Conservation (phyloP, 306 rosid species). For the Myrica gale region DNA sequence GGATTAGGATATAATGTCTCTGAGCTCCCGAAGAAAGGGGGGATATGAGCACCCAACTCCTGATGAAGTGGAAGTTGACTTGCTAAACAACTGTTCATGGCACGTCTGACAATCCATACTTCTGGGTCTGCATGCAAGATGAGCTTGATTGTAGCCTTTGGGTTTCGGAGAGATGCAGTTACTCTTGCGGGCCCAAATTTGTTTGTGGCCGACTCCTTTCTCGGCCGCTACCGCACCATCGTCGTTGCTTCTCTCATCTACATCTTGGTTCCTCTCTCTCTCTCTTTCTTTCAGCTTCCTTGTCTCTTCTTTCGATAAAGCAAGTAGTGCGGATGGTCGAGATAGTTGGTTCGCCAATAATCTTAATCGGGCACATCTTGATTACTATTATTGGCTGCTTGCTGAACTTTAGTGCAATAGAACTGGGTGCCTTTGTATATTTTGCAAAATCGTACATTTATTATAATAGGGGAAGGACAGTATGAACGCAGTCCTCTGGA, state of each 20-base stretch:
- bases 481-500: no score
- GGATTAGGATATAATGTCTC: no score
- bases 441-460: conserved; percentile 38
- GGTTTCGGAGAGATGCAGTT: no score
- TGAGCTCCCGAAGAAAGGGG: background rate
- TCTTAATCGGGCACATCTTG: conserved; percentile 68
- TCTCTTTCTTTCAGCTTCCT: conserved; percentile 43
- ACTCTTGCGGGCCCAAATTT: no score
- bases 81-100: no score
- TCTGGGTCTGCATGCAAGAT: no score
- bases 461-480: conserved; percentile 16
- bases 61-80: background rate
- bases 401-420: conserved; percentile 43
- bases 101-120: no score
- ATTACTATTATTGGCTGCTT: conserved; percentile 67
- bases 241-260: conserved; percentile 45
- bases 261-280: conserved; percentile 32
- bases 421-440: conserved; percentile 24
- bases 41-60: no score
- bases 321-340: conserved; percentile 33
- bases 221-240: conserved; percentile 61
- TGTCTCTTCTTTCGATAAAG: conserved; percentile 38
- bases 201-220: conserved; percentile 49
- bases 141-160: no score
- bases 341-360: conserved; percentile 60